Percentiles rank a stretch among this genome's conserved stretches.
phyloP scores from a whole-genome alignment of 129 eudicot species.

The Gnaphalium uliginosum region DNA sequence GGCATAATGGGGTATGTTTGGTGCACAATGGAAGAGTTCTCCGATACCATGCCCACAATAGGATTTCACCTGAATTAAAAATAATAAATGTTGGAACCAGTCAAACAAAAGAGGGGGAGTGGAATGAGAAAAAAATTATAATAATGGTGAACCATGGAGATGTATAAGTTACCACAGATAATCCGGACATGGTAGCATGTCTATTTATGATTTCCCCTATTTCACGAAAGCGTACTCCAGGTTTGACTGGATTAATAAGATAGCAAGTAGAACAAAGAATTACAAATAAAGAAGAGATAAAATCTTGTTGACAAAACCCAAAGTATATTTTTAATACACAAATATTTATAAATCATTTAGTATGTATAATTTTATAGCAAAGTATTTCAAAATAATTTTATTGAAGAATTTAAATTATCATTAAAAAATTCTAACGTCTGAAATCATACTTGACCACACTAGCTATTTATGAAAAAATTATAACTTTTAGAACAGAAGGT shows the following conservation, averaged over 20 bases:
- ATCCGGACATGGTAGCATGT: conserved; percentile 94
- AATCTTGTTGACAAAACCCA: background rate
- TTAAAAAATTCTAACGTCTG: background rate
- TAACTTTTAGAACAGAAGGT: too few species aligned
- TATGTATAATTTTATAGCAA: too few species aligned
- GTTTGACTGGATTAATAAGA: conserved; percentile 58
- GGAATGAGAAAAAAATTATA: background rate
- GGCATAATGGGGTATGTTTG: conserved; percentile 95
- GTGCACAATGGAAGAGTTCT: conserved; percentile 98
- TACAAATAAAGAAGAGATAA: background rate
- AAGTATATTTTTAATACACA: too few species aligned
- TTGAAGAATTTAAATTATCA: too few species aligned
- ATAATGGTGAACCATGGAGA: background rate
- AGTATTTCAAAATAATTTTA: too few species aligned
- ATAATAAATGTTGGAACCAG: background rate
- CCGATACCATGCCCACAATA: conserved; percentile 98
- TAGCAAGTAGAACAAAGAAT: conserved; percentile 15
- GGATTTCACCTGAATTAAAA: conserved; percentile 63
- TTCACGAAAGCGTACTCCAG: conserved; percentile 96
- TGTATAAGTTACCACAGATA: conserved; percentile 68
- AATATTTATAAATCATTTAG: background rate
- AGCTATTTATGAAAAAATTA: too few species aligned
- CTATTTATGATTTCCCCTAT: conserved; percentile 87
- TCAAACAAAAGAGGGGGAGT: background rate
- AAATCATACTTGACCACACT: too few species aligned